These are phyloP conservation scores for Leccinum subtestaceum DNA, from an alignment of 768 basidiomycete species.

Conservation along the genomic window DNA sequence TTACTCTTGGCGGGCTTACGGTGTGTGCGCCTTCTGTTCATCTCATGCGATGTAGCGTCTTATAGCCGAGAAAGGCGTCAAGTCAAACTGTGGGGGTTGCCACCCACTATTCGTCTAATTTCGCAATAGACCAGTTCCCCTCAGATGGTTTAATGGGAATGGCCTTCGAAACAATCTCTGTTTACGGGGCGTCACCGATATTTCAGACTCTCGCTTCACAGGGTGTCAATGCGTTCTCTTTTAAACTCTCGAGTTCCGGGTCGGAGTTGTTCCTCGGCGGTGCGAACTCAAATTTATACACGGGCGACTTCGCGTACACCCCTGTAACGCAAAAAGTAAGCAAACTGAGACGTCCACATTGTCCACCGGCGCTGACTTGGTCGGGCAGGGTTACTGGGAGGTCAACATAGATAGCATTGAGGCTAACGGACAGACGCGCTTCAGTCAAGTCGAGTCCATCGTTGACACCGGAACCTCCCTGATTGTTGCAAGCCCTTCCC, in stretches of 20 bases:
- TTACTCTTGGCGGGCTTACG: conserved; percentile 10
- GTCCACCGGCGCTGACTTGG: not conserved
- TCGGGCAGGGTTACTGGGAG: conserved; percentile 19
- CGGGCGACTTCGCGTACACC: conserved; percentile 41
- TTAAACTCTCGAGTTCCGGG: conserved; percentile 42
- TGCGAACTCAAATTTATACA: conserved; percentile 41
- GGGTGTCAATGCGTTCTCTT: conserved; percentile 39
- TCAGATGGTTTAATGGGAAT: conserved; percentile 37
- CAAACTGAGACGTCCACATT: not conserved
- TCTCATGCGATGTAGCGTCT: not conserved
- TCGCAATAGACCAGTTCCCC: conserved; percentile 1
- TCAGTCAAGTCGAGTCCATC: not conserved
- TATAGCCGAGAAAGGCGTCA: conserved; percentile 7
- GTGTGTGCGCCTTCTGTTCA: conserved; percentile 1
- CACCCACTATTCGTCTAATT: not conserved
- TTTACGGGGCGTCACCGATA: conserved; percentile 31
- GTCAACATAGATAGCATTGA: conserved; percentile 11
- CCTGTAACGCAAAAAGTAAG: conserved; percentile 11
- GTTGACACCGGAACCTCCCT: conserved; percentile 25
- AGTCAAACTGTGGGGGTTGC: conserved; percentile 17
- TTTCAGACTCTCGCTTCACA: conserved; percentile 42
- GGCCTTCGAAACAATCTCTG: conserved; percentile 41
- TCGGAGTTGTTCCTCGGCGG: conserved; percentile 57
- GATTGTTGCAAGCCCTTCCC: conserved; percentile 1
- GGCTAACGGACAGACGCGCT: not conserved